phyloP scores from a whole-genome alignment of 1,139 yeast species.

The Yamadazyma jaroonii region DNA sequence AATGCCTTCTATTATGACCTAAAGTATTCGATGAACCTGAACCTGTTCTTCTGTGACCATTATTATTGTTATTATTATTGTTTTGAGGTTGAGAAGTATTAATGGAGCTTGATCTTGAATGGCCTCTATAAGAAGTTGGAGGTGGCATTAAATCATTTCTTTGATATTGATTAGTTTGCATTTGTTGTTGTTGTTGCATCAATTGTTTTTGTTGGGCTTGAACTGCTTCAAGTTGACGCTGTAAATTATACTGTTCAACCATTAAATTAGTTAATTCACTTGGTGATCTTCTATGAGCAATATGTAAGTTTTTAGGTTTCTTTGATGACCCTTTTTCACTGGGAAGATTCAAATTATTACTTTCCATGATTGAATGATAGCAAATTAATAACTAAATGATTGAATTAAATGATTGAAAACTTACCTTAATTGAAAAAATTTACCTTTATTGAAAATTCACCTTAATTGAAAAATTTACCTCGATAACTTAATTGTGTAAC shows the following conservation, averaged over 20 bases:
- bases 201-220: constrained; percentile 92
- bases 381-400: background rate
- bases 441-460: too few species aligned
- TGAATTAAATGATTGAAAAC: background rate
- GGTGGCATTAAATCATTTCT: constrained; percentile 28
- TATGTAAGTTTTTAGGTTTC: constrained; percentile 52
- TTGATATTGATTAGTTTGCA: constrained; percentile 14
- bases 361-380: constrained; percentile 1
- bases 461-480: too few species aligned
- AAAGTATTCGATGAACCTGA: constrained; percentile 25
- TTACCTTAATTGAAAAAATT: too few species aligned
- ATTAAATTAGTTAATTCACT: constrained; percentile 91
- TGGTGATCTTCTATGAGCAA: constrained; percentile 93
- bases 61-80: constrained; percentile 1
- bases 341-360: constrained; percentile 3
- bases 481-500: too few species aligned
- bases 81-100: constrained; percentile 6
- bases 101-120: constrained; percentile 36
- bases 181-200: constrained; percentile 54
- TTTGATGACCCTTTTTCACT: constrained; percentile 4
- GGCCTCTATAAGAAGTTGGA: constrained; percentile 23
- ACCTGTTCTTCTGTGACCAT: constrained; percentile 37
- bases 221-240: constrained; percentile 86
- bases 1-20: constrained; percentile 90
- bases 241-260: constrained; percentile 91